Base-by-base conservation (phyloP, 495 filamentous ascomycete species). In the Penicillium coprophilum region DNA sequence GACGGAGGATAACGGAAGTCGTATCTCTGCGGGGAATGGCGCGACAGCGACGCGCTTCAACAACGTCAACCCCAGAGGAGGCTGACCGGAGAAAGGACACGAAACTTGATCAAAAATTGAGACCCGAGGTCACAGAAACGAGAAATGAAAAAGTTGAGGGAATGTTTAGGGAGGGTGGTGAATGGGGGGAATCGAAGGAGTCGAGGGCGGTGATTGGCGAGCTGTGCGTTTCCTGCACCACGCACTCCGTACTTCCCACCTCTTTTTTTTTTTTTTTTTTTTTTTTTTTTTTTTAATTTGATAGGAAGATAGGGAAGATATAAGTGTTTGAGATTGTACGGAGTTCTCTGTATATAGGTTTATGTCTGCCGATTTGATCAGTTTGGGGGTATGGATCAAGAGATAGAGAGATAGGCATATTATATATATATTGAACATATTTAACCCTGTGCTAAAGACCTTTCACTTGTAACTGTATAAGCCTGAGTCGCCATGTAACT, bases 1-100 rank as follows among this genome's bases (percentile, higher is more conserved):
- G 63, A 66, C 53, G 60, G 56, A 65, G 63, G 63, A 57, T 55
- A 61, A 64, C 60, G 56, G 56, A 61, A 55, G 65, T 61, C 63
- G 69, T 63, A 61, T 63, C 58, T 76, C 69, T 71, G 69, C 65
- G 73, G 73, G 69, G 65, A 70, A 67, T 50, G 54, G 66, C 73
- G 73, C 72, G 69, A 72, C 63, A 60, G 51, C 61, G 67, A 73
- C 72, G 74, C 71, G 71, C 68, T 69, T 65, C 66, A 60, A 67
- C 67, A 59, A 61, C 59, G 61, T 63, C 65, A 65, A 70, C 61
- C 66, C 61, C 68, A 54, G 47, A 40, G 36, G 62, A 66, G 67
- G 62, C 58, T 58, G 70, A 63, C 56, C 54, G 36, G 30, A 27
- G 41, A 24, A 57, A 50, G 49, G 47, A 47, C 39, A 54, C 31